phyloP scores from a whole-genome alignment of 2,329 filamentous ascomycete species.

The Alternaria brassicicola region DNA sequence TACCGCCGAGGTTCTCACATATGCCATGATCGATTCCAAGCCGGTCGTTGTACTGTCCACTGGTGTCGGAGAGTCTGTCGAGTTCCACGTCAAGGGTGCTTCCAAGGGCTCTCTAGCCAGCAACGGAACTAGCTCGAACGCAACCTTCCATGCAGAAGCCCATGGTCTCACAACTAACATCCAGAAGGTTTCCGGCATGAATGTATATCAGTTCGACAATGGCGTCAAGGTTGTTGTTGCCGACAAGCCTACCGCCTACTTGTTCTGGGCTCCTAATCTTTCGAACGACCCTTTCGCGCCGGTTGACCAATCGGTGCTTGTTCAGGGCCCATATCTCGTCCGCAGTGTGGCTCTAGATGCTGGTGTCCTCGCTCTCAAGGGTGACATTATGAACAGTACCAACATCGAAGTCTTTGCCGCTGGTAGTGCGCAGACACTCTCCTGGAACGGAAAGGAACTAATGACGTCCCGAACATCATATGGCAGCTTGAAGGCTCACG shows the following conservation, averaged over 20 bases:
- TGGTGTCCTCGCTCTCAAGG: conserved; percentile 40
- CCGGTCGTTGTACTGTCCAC: conserved; percentile 51
- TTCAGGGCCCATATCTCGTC: conserved; percentile 51
- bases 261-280: conserved; percentile 49
- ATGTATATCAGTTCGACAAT: conserved; percentile 47
- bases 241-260: conserved; percentile 48
- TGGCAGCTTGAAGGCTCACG: conserved; percentile 44
- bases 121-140: conserved; percentile 50
- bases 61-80: conserved; percentile 48
- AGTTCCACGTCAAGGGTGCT: conserved; percentile 49
- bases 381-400: conserved; percentile 45
- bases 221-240: conserved; percentile 46
- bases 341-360: conserved; percentile 37
- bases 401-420: conserved; percentile 49
- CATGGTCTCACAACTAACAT: conserved; percentile 44
- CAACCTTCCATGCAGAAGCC: conserved; percentile 52
- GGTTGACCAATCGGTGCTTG: conserved; percentile 49
- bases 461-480: conserved; percentile 41
- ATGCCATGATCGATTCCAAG: conserved; percentile 44
- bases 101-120: conserved; percentile 49
- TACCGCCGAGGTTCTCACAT: conserved; percentile 59
- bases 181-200: conserved; percentile 40
- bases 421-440: conserved; percentile 32
- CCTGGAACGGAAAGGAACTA: conserved; percentile 49
- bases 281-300: conserved; percentile 48